phyloP scores from a whole-genome alignment of 2,329 filamentous ascomycete species.

The Aspergillus arachidicola region DNA sequence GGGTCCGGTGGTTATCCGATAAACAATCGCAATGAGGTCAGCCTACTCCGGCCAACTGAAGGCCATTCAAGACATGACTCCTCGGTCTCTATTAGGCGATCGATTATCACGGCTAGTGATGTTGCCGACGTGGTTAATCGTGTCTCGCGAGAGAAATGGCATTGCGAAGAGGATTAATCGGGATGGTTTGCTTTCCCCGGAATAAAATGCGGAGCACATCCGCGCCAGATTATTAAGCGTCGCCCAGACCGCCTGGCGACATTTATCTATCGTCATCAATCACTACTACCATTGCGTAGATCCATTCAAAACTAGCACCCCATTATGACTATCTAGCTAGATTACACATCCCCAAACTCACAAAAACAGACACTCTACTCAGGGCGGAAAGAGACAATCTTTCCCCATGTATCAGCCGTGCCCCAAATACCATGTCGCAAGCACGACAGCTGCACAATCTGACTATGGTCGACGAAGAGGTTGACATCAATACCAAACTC shows the following conservation, averaged over 20 bases:
- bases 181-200: conserved; percentile 1
- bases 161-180: neutral
- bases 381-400: conserved; percentile 48
- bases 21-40: neutral
- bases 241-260: neutral
- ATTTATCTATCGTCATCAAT: too few species aligned
- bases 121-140: neutral
- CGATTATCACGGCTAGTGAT: too few species aligned
- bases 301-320: too few species aligned
- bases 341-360: too few species aligned
- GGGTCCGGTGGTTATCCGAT: neutral
- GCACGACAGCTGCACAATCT: conserved; percentile 59
- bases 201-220: conserved; percentile 3
- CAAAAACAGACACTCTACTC: conserved; percentile 11
- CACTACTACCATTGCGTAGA: too few species aligned
- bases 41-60: neutral
- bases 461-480: conserved; percentile 60
- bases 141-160: neutral
- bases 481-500: conserved; percentile 62
- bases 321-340: neutral
- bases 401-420: conserved; percentile 59
- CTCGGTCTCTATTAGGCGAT: neutral
- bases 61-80: neutral
- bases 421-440: conserved; percentile 58
- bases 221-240: conserved; percentile 2